phyloP scores from a whole-genome alignment of 257 asterid species.

The Rehmannia glutinosa region DNA sequence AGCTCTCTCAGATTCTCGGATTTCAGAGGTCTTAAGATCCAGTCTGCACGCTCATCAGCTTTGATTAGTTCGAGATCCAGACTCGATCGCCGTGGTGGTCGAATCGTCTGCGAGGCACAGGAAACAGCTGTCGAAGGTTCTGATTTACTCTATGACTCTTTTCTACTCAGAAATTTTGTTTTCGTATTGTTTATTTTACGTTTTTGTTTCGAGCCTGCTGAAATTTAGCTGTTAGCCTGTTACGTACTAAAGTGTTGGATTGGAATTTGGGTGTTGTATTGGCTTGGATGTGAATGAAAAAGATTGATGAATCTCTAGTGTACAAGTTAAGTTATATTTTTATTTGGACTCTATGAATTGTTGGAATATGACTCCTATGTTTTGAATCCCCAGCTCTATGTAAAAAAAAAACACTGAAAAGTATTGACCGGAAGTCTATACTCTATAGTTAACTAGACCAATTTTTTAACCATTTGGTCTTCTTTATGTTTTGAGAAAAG shows the following conservation, averaged over 20 bases:
- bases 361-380: neutral
- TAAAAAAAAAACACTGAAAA: neutral
- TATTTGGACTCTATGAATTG: neutral
- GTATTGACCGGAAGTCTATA: too few species aligned
- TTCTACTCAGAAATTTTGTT: neutral
- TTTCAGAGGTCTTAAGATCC: constrained; percentile 50
- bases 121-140: constrained; percentile 48
- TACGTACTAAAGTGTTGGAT: too few species aligned
- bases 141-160: neutral
- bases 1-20: constrained; percentile 35
- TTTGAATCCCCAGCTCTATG: neutral
- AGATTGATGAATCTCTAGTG: neutral
- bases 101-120: constrained; percentile 64
- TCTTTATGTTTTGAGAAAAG: neutral
- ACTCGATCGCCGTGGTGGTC: constrained; percentile 34
- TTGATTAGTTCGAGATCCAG: constrained; percentile 16
- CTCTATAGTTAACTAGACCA: too few species aligned
- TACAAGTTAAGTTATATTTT: neutral
- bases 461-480: too few species aligned
- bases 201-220: neutral
- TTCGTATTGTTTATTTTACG: neutral
- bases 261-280: neutral
- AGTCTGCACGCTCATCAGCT: constrained; percentile 30
- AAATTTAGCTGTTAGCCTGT: neutral
- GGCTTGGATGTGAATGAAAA: neutral